Conservation (phyloP, 176 grass and related monocot genomes). For the Tillandsia leiboldiana region DNA sequence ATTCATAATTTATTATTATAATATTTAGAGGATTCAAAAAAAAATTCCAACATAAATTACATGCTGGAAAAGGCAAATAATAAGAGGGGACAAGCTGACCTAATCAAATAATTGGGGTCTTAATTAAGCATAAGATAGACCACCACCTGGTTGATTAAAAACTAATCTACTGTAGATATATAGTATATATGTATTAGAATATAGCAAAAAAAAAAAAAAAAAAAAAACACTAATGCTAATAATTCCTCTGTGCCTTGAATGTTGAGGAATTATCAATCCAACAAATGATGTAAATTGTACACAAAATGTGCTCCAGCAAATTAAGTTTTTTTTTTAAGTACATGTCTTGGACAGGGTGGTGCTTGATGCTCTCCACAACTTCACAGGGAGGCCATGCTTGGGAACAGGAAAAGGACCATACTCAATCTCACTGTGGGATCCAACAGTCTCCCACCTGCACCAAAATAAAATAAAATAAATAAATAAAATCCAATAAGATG, state of each 20-base stretch:
- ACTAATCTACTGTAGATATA: too few species aligned
- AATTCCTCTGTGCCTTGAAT: neutral
- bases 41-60: neutral
- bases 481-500: neutral
- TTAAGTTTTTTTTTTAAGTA: too few species aligned
- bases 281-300: neutral
- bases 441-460: constrained; percentile 64
- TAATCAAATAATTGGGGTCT: neutral
- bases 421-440: constrained; percentile 49
- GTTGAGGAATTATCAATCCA: neutral
- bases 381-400: constrained; percentile 53
- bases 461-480: constrained; percentile 17
- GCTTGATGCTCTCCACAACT: constrained; percentile 28
- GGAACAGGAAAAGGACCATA: constrained; percentile 94
- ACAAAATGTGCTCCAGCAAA: too few species aligned
- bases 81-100: neutral
- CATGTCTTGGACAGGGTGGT: neutral
- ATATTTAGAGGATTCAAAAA: neutral
- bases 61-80: neutral
- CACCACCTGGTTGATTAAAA: too few species aligned
- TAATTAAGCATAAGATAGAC: too few species aligned
- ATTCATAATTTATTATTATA: too few species aligned
- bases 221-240: neutral
- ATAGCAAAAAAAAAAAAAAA: neutral
- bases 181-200: too few species aligned